Evolutionary conservation across 225 moss, liverwort and hornwort species (phyloP), one percentile per base, ranked within the genome.

Genomic region (Ulota crispa): DNA sequence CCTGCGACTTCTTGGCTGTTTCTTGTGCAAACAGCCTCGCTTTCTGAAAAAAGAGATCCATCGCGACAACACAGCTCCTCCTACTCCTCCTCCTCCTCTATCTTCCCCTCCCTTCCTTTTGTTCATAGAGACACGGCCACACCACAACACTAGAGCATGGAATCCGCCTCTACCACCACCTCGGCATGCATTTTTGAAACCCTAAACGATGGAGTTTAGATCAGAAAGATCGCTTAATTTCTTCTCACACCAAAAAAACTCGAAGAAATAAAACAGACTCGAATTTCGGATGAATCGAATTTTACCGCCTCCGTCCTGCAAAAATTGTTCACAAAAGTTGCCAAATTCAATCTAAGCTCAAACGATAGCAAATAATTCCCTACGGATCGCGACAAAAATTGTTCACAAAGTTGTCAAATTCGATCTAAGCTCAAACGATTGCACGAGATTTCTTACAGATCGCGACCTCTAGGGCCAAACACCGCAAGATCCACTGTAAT

Each of bases 1-100:
- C 96, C 81, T 96, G 96, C 64, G 96, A 96, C 84, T 91, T 96
- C 85, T 96, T 96, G 23, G 96, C 94, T 31, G 96, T 93, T 83
- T 96, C 96, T 78, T 93, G 86, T 0, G 96, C 96, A 70, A 96
- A 92, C 6, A 89, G 42, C 64, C 83, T 91, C 68, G 96, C 96
- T 72, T 93, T 96, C 87, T 96, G 92, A 15, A 93, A 28, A 69
- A 94, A 94, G 34, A 90, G 86, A 86, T 96, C 96, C 96, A 96
- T 96, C 70, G 76, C 84, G n/a, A 76, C 70, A 85, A 80, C n/a
- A n/a, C n/a, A 36, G 52, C 71, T 39, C 5, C 69, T 42, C 3
- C 69, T 42, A 13, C 7, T 30, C 3, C 69, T 42, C 2, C 69
- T 42, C 8, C 7, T 73, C 20, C 73, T 63, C 80, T 43, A 20